These are phyloP conservation scores for Cymodocea nodosa DNA, from an alignment of 116 monocot genomes.

Conservation along the genomic window DNA sequence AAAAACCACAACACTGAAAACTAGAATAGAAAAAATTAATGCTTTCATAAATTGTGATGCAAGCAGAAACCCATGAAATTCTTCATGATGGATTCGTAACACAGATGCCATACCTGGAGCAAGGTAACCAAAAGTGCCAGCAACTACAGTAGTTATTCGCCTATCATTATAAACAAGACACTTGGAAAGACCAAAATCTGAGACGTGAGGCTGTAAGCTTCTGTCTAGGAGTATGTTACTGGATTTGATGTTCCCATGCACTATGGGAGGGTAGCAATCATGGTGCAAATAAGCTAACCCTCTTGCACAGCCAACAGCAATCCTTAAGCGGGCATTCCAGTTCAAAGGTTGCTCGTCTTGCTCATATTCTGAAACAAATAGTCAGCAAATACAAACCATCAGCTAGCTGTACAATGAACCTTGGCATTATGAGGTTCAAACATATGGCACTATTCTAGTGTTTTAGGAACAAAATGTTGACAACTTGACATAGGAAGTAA, in stretches of 20 bases:
- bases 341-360: constrained; percentile 77
- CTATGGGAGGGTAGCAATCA: constrained; percentile 77
- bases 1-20: too few relatives aligned
- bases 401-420: not conserved
- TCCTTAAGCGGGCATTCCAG: constrained; percentile 97
- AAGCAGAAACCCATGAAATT: too few relatives aligned
- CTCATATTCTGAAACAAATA: constrained; percentile 36
- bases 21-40: too few relatives aligned
- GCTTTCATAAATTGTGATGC: too few relatives aligned
- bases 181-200: constrained; percentile 92
- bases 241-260: constrained; percentile 86
- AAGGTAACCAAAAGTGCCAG: constrained; percentile 91
- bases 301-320: constrained; percentile 81
- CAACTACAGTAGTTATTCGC: constrained; percentile 87
- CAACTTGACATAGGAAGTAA: too few relatives aligned
- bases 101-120: constrained; percentile 50
- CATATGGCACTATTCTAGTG: too few relatives aligned
- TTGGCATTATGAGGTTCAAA: too few relatives aligned
- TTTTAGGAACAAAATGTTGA: too few relatives aligned
- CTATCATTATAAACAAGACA: constrained; percentile 71
- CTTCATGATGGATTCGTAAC: too few relatives aligned
- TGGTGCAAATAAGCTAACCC: constrained; percentile 95
- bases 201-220: constrained; percentile 81
- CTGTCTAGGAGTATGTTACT: constrained; percentile 94
- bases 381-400: not conserved